Conservation (phyloP, 306 rosid species). For the Gastrolobium bilobum region DNA sequence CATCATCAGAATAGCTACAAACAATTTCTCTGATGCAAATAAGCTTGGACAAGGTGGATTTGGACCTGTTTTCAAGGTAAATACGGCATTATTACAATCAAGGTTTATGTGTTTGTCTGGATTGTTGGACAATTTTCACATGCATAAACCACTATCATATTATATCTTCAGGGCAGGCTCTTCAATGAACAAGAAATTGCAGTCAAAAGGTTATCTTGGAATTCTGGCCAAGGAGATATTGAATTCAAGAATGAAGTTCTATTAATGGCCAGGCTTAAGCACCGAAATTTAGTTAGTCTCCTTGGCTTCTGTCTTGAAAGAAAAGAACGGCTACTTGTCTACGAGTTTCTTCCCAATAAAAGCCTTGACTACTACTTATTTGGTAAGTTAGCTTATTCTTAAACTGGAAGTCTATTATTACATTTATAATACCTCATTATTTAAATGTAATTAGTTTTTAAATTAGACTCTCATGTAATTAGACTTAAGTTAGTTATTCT, state of each 20-base stretch:
- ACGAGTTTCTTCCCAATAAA: slow-evolving; percentile 60
- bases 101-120: neutral
- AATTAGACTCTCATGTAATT: too few species aligned
- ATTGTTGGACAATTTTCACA: neutral
- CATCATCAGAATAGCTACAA: slow-evolving; percentile 50
- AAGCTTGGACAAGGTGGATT: slow-evolving; percentile 73
- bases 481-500: too few species aligned
- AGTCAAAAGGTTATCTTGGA: slow-evolving; percentile 54
- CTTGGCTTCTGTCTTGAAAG: slow-evolving; percentile 62
- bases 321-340: slow-evolving; percentile 62
- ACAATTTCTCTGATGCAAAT: slow-evolving; percentile 59
- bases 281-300: slow-evolving; percentile 63
- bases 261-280: slow-evolving; percentile 60
- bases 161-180: slow-evolving; percentile 53
- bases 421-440: too few species aligned
- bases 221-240: slow-evolving; percentile 58
- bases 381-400: slow-evolving; percentile 44
- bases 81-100: neutral
- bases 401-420: neutral
- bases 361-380: slow-evolving; percentile 63
- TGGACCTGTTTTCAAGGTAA: slow-evolving; percentile 71
- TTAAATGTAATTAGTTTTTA: too few species aligned
- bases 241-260: slow-evolving; percentile 69
- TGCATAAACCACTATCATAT: neutral
- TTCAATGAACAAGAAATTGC: slow-evolving; percentile 52